phyloP scores from a whole-genome alignment of 306 rosid genomes.

The Heteromeles arbutifolia region DNA sequence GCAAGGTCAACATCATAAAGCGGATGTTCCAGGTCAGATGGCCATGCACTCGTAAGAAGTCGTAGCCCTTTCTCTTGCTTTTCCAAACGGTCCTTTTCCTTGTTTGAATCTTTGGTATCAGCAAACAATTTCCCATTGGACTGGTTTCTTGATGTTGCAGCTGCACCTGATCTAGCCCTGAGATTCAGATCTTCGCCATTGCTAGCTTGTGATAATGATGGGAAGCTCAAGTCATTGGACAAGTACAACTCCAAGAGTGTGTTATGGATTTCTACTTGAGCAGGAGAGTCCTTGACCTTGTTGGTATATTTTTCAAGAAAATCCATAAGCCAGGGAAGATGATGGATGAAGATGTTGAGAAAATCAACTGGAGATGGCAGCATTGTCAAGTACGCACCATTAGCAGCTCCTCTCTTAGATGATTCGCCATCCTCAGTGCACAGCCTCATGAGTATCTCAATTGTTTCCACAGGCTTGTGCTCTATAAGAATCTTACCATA shows the following conservation, averaged over 20 bases:
- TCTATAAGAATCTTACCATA: constrained; percentile 93
- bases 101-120: constrained; percentile 31
- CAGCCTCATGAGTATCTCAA: constrained; percentile 78
- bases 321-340: constrained; percentile 83
- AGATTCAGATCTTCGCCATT: constrained; percentile 35
- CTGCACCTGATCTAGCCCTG: constrained; percentile 29
- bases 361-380: constrained; percentile 98
- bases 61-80: constrained; percentile 70
- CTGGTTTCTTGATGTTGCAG: constrained; percentile 22
- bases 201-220: constrained; percentile 54
- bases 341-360: constrained; percentile 87
- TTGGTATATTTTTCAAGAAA: constrained; percentile 83
- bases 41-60: constrained; percentile 77
- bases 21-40: constrained; percentile 73
- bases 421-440: constrained; percentile 79
- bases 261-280: constrained; percentile 94
- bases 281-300: constrained; percentile 91
- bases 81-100: constrained; percentile 40
- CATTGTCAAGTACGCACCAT: constrained; percentile 57
- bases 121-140: constrained; percentile 48
- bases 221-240: constrained; percentile 78
- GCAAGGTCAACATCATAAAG: constrained; percentile 92
- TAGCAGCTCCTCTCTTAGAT: constrained; percentile 41
- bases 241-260: constrained; percentile 88
- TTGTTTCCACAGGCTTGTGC: constrained; percentile 90